Conservation (phyloP, 2,329 filamentous ascomycete genomes). For the Cyphellophora attinorum region DNA sequence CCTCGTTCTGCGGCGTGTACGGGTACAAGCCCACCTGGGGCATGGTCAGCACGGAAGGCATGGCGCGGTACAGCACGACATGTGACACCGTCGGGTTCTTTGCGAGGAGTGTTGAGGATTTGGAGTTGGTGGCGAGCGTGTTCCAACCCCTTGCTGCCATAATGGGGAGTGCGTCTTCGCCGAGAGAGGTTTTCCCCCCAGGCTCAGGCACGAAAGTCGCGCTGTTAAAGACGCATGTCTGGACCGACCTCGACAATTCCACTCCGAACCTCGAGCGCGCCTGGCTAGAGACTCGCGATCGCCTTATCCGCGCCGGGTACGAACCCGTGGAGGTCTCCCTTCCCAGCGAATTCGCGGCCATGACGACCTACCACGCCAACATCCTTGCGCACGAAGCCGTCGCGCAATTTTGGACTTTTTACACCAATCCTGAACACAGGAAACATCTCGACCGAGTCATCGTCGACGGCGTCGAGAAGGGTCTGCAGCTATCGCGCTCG, state of each 20-base stretch:
- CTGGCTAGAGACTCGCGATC: background rate
- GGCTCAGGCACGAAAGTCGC: background rate
- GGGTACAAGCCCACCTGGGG: constrained; percentile 60
- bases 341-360: background rate
- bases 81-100: constrained; percentile 57
- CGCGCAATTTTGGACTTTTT: background rate
- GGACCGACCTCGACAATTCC: background rate
- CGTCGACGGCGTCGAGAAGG: background rate
- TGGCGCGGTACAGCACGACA: constrained; percentile 48
- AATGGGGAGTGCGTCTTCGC: too few species aligned
- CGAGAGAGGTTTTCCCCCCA: background rate
- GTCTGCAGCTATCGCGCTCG: background rate
- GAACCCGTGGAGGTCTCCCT: background rate
- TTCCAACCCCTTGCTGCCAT: too few species aligned
- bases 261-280: background rate
- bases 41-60: constrained; percentile 51
- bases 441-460: background rate
- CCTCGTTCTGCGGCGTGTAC: constrained; percentile 55
- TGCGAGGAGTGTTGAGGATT: constrained; percentile 47
- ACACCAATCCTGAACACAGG: background rate
- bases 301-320: background rate
- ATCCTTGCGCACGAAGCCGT: background rate
- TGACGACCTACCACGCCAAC: background rate
- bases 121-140: constrained; percentile 41
- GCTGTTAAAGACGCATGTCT: background rate